Evolutionary conservation across 2,329 filamentous ascomycete species (phyloP).

Genomic region (Hypoxylon sp.): DNA sequence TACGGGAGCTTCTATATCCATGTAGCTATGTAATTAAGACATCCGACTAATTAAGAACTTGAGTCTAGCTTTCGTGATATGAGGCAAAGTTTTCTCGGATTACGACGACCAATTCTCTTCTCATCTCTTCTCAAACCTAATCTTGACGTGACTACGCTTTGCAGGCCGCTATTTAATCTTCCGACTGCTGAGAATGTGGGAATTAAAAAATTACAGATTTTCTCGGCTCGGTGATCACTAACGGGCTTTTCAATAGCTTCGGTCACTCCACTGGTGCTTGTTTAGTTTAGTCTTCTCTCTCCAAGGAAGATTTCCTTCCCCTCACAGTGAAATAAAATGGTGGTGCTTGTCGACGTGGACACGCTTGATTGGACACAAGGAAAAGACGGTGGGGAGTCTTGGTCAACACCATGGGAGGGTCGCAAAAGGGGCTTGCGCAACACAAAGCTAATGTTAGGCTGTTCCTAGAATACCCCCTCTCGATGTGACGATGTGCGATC

Average conservation of each 20-base stretch:
- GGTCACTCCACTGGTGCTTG: conserved; percentile 47
- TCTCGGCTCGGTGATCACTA: conserved; percentile 40
- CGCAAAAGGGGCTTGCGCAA: conserved; percentile 51
- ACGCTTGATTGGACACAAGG: conserved; percentile 50
- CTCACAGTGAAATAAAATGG: conserved; percentile 46
- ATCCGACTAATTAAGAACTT: neutral
- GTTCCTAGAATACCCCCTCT: conserved; percentile 36
- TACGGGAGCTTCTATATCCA: neutral
- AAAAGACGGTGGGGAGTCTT: conserved; percentile 42
- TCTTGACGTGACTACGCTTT: neutral
- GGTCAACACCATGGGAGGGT: conserved; percentile 47
- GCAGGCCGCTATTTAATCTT: conserved; percentile 17
- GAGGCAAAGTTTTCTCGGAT: conserved; percentile 2
- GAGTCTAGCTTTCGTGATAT: neutral
- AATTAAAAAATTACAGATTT: conserved; percentile 24
- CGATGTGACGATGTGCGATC: conserved; percentile 37
- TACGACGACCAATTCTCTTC: conserved; percentile 4
- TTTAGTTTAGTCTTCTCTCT: conserved; percentile 44
- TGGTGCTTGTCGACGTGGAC: conserved; percentile 53
- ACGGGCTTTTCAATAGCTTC: conserved; percentile 35
- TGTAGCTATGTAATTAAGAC: conserved; percentile 10
- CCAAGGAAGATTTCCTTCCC: conserved; percentile 47
- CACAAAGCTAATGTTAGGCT: conserved; percentile 44
- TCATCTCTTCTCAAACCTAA: conserved; percentile 6
- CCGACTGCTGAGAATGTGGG: conserved; percentile 8